Evolutionary conservation across 345 rosid species (phyloP).

Genomic region (Viola odorata): DNA sequence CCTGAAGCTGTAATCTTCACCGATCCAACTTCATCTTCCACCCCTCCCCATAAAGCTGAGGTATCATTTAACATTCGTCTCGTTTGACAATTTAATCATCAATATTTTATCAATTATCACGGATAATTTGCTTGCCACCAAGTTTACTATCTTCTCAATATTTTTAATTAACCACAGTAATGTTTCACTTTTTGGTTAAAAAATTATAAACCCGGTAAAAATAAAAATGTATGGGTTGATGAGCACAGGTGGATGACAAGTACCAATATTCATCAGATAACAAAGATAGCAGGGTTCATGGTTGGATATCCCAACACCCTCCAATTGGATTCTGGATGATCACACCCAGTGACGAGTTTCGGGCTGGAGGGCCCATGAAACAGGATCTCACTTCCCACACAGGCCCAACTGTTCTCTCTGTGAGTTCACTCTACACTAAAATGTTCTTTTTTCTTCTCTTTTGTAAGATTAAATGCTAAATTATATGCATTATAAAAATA

Average conservation of each 20-base stretch:
- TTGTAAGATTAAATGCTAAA: too few relatives aligned
- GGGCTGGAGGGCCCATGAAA: conserved; percentile 59
- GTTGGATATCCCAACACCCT: conserved; percentile 58
- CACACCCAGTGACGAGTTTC: conserved; percentile 68
- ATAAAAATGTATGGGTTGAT: too few relatives aligned
- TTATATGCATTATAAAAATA: too few relatives aligned
- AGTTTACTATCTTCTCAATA: too few relatives aligned
- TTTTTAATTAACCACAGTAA: too few relatives aligned
- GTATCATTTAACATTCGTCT: too few relatives aligned
- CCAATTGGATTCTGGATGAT: conserved; percentile 86
- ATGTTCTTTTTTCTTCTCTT: too few relatives aligned
- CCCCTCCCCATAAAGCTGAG: conserved; percentile 60
- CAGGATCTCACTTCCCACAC: conserved; percentile 88
- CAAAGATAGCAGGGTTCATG: conserved; percentile 59
- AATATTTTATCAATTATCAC: too few relatives aligned
- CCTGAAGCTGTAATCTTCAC: conserved; percentile 86
- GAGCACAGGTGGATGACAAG: conserved; percentile 79
- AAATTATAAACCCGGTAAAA: too few relatives aligned
- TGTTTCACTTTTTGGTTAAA: too few relatives aligned
- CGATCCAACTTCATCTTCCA: conserved; percentile 43
- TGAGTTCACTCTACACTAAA: conserved; percentile 18
- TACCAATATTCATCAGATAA: conserved; percentile 64
- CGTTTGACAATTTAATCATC: too few relatives aligned
- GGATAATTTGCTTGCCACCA: too few relatives aligned
- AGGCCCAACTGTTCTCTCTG: conserved; percentile 62